These are phyloP conservation scores for Acer negundo DNA, from an alignment of 345 rosid species.

Conservation along the genomic window DNA sequence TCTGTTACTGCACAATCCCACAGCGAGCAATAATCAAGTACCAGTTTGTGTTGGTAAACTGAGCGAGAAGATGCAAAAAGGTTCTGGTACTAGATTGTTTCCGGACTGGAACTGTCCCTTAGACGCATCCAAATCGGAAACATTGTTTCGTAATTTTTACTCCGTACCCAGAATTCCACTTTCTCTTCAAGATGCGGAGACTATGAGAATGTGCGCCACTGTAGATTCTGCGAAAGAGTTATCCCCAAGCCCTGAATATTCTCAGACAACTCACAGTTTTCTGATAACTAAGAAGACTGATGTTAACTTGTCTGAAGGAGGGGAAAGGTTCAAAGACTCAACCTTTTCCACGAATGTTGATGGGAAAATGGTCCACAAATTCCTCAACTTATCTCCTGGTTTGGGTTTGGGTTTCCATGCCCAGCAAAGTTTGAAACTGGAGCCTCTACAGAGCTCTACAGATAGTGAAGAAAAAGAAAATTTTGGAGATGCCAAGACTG, in stretches of 20 bases:
- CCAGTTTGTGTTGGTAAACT: conserved; percentile 25
- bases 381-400: conserved; percentile 50
- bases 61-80: conserved; percentile 21
- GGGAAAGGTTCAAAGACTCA: conserved; percentile 40
- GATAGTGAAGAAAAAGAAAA: conserved; percentile 46
- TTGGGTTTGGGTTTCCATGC: conserved; percentile 35
- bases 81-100: conserved; percentile 21
- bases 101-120: conserved; percentile 24
- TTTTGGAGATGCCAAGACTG: conserved; percentile 25
- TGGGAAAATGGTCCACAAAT: conserved; percentile 42
- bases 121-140: conserved; percentile 18
- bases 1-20: conserved; percentile 6
- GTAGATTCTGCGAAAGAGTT: conserved; percentile 44
- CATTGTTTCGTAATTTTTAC: conserved; percentile 22
- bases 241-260: conserved; percentile 31
- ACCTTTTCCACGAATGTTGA: conserved; percentile 42
- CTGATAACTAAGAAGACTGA: conserved; percentile 41
- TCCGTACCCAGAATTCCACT: conserved; percentile 29
- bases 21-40: conserved; percentile 9
- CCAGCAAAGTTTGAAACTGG: conserved; percentile 55
- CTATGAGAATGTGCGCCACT: conserved; percentile 50
- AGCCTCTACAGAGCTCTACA: conserved; percentile 55
- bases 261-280: conserved; percentile 42
- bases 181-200: conserved; percentile 37
- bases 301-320: conserved; percentile 40